A percentile compares a stretch with the other conserved stretches of the same genome.
Evolutionary conservation across 805 yeast species (phyloP).

Genomic region (Schizosaccharomyces pombe): DNA sequence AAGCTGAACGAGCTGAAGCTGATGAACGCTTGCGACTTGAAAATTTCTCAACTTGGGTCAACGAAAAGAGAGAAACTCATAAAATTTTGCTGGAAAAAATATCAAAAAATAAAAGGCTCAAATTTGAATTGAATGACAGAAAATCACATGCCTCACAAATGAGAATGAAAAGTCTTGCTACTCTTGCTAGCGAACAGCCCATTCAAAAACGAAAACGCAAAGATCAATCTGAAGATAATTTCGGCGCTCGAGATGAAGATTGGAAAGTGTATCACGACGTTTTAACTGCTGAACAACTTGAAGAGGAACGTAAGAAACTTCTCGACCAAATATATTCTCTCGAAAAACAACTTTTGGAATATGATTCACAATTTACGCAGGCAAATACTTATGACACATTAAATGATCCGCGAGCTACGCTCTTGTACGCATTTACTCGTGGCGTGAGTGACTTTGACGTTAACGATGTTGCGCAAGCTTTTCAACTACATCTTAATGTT

Average conservation of each 20-base stretch:
- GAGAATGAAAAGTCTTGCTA: constrained; percentile 77
- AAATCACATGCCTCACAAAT: constrained; percentile 79
- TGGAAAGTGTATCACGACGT: constrained; percentile 82
- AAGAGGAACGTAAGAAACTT: constrained; percentile 42
- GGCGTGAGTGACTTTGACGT: constrained; percentile 76
- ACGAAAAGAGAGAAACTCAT: constrained; percentile 38
- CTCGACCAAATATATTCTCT: constrained; percentile 18
- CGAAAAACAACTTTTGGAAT: constrained; percentile 54
- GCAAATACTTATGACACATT: constrained; percentile 50
- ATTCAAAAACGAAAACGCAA: constrained; percentile 7
- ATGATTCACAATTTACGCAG: constrained; percentile 63
- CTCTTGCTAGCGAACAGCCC: constrained; percentile 47
- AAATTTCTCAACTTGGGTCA: constrained; percentile 62
- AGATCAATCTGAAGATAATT: constrained; percentile 69
- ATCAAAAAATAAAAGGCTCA: constrained; percentile 44
- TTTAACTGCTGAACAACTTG: constrained; percentile 51
- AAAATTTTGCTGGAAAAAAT: constrained; percentile 33
- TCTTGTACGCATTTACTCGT: constrained; percentile 60
- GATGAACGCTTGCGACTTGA: constrained; percentile 58
- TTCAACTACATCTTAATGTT: constrained; percentile 72
- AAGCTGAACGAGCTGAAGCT: constrained; percentile 34
- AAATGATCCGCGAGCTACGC: constrained; percentile 64
- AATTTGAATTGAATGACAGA: constrained; percentile 62
- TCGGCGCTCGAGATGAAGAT: constrained; percentile 88
- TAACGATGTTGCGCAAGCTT: constrained; percentile 62